Base-by-base conservation (phyloP, 139 green algal genomes). In the Chlamydomonas sp. region DNA sequence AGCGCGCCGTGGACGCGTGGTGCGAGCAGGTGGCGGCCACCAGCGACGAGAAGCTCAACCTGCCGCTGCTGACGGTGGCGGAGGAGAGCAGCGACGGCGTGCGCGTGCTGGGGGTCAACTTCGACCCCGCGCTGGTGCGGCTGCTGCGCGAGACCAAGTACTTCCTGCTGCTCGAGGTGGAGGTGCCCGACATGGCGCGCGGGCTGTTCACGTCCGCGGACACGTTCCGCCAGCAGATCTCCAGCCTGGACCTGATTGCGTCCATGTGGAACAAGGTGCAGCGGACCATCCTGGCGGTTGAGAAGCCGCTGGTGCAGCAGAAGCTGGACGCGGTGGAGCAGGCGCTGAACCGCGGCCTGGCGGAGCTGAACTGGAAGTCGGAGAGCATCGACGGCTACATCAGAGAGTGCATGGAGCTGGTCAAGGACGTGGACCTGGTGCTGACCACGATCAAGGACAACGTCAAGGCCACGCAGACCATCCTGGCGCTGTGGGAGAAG, bases 61-160 rank as follows among this genome's bases (percentile, higher is more conserved):
- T 95, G 92, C 93, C 96, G 10, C 91, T 99, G 86, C 93, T 99
- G 18, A 14, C 72, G 66, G 81, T 89, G 66, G 64, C 71, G 1
- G 80, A 89, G 59, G 17, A 60, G 18, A 82, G 74, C 4, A 17
- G 73, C 12, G 82, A 85, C 31, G 82, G 75, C 63, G 74, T 74
- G 66, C 63, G 69, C 8, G 79, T 84, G 68, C 86, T 98, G 16
- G 84, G 71, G 10, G 94, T 98, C 57, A 99, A 99, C 91, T 99
- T 99, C 88, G 96, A 98, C 92, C 94, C 97, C 2, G 92, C 89
- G 49, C 93, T 99, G 20, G 94, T 98, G 49, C 89, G 91, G 12
- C 92, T 98, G 85, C 93, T 98, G 87, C 91, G 95, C 0, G 97
- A 99, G 90, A 96, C 97, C 63, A 97, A 96, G 84, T 98, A 98